Conservation (phyloP, 78 protist genomes). For the Speleostelium caveatum region DNA sequence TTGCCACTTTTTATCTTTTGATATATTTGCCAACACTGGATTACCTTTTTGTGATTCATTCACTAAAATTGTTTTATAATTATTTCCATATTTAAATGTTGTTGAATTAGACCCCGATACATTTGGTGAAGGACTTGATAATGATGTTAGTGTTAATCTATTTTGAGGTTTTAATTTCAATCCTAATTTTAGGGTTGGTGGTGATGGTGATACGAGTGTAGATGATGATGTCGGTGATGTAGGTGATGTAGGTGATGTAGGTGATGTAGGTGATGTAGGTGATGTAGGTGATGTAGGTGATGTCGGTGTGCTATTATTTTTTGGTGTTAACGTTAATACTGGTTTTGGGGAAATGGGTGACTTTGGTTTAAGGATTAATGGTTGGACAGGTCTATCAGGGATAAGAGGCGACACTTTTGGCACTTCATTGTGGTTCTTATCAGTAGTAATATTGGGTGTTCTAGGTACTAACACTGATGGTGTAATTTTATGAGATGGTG, state of each 20-base stretch:
- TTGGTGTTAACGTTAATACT: not conserved
- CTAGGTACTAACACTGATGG: too few species aligned
- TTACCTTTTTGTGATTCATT: slow-evolving; percentile 45
- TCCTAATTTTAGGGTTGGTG: not conserved
- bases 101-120: not conserved
- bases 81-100: not conserved
- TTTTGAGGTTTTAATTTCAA: not conserved
- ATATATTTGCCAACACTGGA: not conserved
- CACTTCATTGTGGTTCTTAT: too few species aligned
- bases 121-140: not conserved
- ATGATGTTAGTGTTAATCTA: not conserved
- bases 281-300: not conserved
- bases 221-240: not conserved
- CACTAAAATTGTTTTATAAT: not conserved
- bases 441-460: too few species aligned
- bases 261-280: not conserved
- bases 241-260: not conserved
- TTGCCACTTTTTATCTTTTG: not conserved
- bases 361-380: too few species aligned
- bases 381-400: too few species aligned
- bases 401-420: too few species aligned
- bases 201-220: not conserved
- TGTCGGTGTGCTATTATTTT: not conserved
- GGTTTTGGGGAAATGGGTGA: not conserved
- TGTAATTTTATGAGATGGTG: not conserved